Evolutionary conservation across 495 filamentous ascomycete genomes (phyloP).

Genomic region (Penicillium nucicola): DNA sequence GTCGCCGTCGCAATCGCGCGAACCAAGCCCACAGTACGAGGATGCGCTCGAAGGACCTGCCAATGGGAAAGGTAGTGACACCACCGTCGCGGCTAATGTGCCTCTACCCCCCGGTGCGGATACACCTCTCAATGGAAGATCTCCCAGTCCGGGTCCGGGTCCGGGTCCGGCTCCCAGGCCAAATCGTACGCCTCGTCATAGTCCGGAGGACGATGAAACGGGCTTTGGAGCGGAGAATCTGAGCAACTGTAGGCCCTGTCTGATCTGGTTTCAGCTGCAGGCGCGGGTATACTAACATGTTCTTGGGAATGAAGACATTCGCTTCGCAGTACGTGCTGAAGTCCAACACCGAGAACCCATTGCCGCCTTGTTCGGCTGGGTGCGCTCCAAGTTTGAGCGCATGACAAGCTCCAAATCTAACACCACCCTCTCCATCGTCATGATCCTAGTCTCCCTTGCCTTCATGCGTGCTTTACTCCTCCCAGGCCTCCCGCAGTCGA

Average conservation of each 20-base stretch:
- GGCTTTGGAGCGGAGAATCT: constrained; percentile 40
- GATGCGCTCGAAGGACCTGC: constrained; percentile 43
- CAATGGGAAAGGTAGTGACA: constrained; percentile 31
- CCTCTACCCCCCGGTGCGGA: constrained; percentile 51
- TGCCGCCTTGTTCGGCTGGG: constrained; percentile 63
- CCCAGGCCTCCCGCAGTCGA: constrained; percentile 61
- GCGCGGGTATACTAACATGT: constrained; percentile 36
- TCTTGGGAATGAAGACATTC: constrained; percentile 61
- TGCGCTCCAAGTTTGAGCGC: constrained; percentile 53
- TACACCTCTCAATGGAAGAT: constrained; percentile 50
- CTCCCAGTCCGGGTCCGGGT: constrained; percentile 47
- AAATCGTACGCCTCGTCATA: constrained; percentile 15
- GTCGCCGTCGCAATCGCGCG: constrained; percentile 48
- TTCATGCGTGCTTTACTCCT: constrained; percentile 64
- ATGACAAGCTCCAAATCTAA: constrained; percentile 61
- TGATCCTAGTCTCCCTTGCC: constrained; percentile 55
- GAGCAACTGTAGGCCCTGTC: constrained; percentile 53
- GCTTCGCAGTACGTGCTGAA: constrained; percentile 80
- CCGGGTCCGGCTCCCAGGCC: constrained; percentile 34
- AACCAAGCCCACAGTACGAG: constrained; percentile 55
- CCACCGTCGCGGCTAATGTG: constrained; percentile 56
- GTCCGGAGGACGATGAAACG: constrained; percentile 29
- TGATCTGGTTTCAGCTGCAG: constrained; percentile 21
- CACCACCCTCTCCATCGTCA: constrained; percentile 56
- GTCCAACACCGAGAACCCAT: constrained; percentile 85